Conservation (phyloP, 306 rosid species). For the Senna tora region DNA sequence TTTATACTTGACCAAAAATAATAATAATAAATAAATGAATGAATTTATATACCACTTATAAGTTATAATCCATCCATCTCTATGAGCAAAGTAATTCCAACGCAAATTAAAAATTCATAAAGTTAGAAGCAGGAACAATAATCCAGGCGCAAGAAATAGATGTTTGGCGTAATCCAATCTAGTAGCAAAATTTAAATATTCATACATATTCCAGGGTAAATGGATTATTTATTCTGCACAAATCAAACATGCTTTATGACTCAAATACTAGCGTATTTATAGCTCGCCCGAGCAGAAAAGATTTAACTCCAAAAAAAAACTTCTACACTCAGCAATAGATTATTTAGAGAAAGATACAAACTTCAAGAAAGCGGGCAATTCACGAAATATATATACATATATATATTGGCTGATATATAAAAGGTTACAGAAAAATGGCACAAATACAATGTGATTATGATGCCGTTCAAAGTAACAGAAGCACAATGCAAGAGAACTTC, state of each 20-base stretch:
- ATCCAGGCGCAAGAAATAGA: neutral
- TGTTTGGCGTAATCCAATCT: neutral
- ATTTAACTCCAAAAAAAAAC: neutral
- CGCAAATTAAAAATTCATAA: neutral
- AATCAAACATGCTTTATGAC: constrained; percentile 13
- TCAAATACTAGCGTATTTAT: neutral
- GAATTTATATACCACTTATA: neutral
- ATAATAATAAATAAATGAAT: too few species aligned
- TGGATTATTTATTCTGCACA: neutral
- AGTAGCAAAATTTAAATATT: neutral
- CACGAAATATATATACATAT: neutral
- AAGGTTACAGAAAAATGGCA: neutral
- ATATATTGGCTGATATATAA: neutral
- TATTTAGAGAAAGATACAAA: neutral
- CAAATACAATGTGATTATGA: neutral
- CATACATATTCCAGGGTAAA: neutral
- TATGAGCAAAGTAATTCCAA: constrained; percentile 2
- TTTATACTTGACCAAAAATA: too few species aligned
- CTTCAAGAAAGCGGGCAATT: neutral
- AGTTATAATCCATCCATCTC: neutral
- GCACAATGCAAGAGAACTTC: neutral
- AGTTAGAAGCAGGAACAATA: neutral
- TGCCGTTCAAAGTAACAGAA: neutral
- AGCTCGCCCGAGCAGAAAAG: neutral
- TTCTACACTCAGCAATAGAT: neutral